phyloP scores from a whole-genome alignment of 208 protist genomes.

The Trypanosoma vivax region DNA sequence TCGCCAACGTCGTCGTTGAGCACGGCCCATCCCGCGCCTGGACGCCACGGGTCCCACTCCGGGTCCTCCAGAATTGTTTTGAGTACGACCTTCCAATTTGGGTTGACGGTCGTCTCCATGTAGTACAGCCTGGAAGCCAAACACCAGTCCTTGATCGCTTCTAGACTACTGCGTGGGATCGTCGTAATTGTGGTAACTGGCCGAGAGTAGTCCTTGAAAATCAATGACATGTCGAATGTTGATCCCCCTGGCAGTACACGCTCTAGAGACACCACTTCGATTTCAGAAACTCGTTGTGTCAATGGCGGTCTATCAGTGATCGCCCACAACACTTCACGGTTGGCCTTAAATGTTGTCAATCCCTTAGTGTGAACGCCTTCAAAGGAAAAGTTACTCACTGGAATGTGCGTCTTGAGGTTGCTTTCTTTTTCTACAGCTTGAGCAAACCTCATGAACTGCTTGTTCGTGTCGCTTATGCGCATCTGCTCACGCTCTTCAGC shows the following conservation, averaged over 20 bases:
- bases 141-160: slow-evolving; percentile 81
- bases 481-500: slow-evolving; percentile 69
- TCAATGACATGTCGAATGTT: slow-evolving; percentile 96
- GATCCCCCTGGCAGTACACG: slow-evolving; percentile 78
- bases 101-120: slow-evolving; percentile 75
- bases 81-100: slow-evolving; percentile 65
- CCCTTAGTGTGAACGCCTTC: slow-evolving; percentile 70
- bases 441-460: slow-evolving; percentile 79
- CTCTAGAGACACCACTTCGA: slow-evolving; percentile 95
- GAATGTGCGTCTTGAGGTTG: slow-evolving; percentile 73
- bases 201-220: slow-evolving; percentile 96
- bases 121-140: slow-evolving; percentile 74
- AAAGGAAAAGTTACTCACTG: slow-evolving; percentile 76
- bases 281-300: slow-evolving; percentile 89
- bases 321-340: slow-evolving; percentile 73
- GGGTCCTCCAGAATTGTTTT: slow-evolving; percentile 84
- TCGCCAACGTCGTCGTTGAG: slow-evolving; percentile 70
- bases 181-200: slow-evolving; percentile 56
- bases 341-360: slow-evolving; percentile 74
- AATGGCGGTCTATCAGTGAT: slow-evolving; percentile 90
- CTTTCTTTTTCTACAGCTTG: slow-evolving; percentile 58
- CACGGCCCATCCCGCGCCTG: slow-evolving; percentile 57
- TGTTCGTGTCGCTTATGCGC: slow-evolving; percentile 72
- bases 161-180: slow-evolving; percentile 43
- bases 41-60: slow-evolving; percentile 79